phyloP scores from a whole-genome alignment of 2,329 filamentous ascomycete species.

The Cladorrhinum sp. region DNA sequence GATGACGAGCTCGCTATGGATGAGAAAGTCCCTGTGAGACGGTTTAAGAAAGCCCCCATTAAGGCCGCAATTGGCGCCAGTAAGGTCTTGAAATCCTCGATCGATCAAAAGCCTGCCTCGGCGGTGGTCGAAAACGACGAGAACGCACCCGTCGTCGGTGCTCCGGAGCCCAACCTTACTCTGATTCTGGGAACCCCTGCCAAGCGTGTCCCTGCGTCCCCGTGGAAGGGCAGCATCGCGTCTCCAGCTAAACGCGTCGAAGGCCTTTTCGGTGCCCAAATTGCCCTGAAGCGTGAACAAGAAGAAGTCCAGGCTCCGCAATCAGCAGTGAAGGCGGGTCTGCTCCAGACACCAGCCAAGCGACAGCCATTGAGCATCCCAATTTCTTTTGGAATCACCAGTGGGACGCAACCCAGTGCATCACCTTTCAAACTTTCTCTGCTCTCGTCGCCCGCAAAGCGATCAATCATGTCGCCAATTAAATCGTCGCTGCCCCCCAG shows the following conservation, averaged over 20 bases:
- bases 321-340: slow-evolving; percentile 39
- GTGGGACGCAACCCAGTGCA: slow-evolving; percentile 27
- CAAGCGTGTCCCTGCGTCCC: slow-evolving; percentile 50
- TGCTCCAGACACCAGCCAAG: slow-evolving; percentile 52
- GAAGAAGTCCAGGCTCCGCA: slow-evolving; percentile 28
- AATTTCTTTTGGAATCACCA: slow-evolving; percentile 31
- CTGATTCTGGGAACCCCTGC: slow-evolving; percentile 52
- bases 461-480: slow-evolving; percentile 21
- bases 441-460: slow-evolving; percentile 42
- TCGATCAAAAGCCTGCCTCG: slow-evolving; percentile 2
- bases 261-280: slow-evolving; percentile 28
- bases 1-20: slow-evolving; percentile 58
- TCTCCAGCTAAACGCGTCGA: slow-evolving; percentile 57
- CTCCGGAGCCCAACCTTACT: slow-evolving; percentile 35
- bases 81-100: slow-evolving; percentile 27
- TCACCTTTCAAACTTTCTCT: slow-evolving; percentile 47
- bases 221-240: slow-evolving; percentile 53
- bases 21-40: slow-evolving; percentile 49
- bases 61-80: slow-evolving; percentile 43
- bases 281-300: slow-evolving; percentile 23
- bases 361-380: slow-evolving; percentile 44
- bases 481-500: slow-evolving; percentile 15
- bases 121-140: slow-evolving; percentile 15
- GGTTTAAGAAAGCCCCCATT: slow-evolving; percentile 54
- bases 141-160: slow-evolving; percentile 31